These are phyloP conservation scores for Candida boleticola DNA, from an alignment of 805 yeast genomes.

Conservation along the genomic window DNA sequence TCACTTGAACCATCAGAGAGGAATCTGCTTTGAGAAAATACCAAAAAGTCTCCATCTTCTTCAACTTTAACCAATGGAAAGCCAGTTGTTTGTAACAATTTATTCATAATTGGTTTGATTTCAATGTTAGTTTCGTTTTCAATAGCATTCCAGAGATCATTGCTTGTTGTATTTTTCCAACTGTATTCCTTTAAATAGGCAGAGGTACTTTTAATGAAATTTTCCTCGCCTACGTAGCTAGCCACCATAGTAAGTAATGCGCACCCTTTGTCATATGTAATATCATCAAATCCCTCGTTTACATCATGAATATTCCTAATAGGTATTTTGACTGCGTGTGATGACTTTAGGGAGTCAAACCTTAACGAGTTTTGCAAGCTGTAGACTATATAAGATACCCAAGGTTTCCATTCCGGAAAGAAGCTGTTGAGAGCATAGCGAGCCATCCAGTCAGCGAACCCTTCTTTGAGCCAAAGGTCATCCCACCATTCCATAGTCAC, in stretches of 20 bases:
- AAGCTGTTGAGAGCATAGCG: constrained; percentile 2
- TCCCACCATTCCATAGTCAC: constrained; percentile 4
- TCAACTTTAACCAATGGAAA: constrained; percentile 70
- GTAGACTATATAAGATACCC: not conserved
- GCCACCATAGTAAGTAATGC: constrained; percentile 1
- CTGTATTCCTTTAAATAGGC: constrained; percentile 70
- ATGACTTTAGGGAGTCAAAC: not conserved
- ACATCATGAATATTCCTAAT: not conserved
- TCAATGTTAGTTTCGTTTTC: constrained; percentile 69
- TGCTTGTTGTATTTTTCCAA: constrained; percentile 74
- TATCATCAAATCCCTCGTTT: constrained; percentile 1
- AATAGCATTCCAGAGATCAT: constrained; percentile 74
- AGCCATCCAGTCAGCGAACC: constrained; percentile 5
- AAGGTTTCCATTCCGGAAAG: constrained; percentile 4
- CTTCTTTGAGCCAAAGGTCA: constrained; percentile 5
- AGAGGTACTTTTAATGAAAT: too few relatives aligned
- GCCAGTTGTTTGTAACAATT: constrained; percentile 79
- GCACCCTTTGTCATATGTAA: constrained; percentile 3
- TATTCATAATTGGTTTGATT: constrained; percentile 69
- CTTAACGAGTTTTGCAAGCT: constrained; percentile 29
- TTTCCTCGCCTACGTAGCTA: constrained; percentile 4
- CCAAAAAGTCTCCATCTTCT: constrained; percentile 49
- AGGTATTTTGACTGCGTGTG: constrained; percentile 1
- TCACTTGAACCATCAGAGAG: too few relatives aligned
- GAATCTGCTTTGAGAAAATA: too few relatives aligned